Evolutionary conservation across 2,329 filamentous ascomycete species (phyloP), one percentile per base, ranked within the genome.

Genomic region (Epicoccum nigrum): DNA sequence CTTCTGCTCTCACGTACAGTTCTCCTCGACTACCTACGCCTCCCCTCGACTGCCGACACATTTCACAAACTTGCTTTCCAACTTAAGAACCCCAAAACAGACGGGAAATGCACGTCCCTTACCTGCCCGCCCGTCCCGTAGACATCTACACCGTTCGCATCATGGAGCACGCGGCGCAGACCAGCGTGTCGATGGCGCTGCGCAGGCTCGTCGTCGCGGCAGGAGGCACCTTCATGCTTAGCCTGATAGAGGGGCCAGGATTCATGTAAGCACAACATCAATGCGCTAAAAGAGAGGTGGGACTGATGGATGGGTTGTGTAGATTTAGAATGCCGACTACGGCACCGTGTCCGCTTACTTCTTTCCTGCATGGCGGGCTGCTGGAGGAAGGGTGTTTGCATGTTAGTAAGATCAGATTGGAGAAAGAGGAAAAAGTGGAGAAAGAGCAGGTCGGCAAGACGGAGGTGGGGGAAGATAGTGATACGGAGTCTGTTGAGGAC

Each of bases 301-400:
- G 8, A 9, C 5, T 8, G 13, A 16, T 9, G 16, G 12, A 19
- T 15, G 28, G 27, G 23, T 27, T 53, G 51, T 8, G 9, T 16
- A 58, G 58, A 4, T 60, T 56, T 27, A 49, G 51, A n/a, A 51
- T 55, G 44, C 54, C 56, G 6, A 37, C 39, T 4, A 43, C 47
- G 7, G 44, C 48, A 4, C 44, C 45, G 2, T 44, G 47, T 32
- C 56, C 56, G 11, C 39, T 56, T 27, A 55, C 44, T 7, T 40
- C 51, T 2, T 62, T 56, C 32, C 30, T 51, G 8, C 46, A 62
- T 23, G 59, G 52, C 8, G 20, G 54, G 3, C 25, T 55, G 21
- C 17, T 63, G n/a, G 60, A 63, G 30, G 57, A 63, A 41, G 60
- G 60, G 4, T 56, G 49, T 37, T 45, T 56, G 16, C 40, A 43